phyloP scores from a whole-genome alignment of 1,284 basidiomycete genomes.

The Cutaneotrichosporon sp. region DNA sequence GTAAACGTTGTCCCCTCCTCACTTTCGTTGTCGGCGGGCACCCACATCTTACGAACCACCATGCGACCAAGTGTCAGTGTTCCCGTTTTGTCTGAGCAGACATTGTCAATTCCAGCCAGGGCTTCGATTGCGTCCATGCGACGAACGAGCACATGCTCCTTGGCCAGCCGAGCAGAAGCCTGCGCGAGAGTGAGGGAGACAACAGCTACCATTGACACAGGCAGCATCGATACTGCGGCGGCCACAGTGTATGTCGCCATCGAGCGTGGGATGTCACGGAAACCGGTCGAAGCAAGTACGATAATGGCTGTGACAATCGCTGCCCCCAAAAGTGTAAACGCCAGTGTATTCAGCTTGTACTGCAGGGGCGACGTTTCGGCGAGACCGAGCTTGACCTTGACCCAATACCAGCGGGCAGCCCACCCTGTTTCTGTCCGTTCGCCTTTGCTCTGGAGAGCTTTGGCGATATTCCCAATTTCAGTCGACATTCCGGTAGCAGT shows the following conservation, averaged over 20 bases:
- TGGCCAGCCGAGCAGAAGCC: slow-evolving; percentile 48
- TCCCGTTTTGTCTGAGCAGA: slow-evolving; percentile 63
- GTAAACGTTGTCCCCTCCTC: slow-evolving; percentile 44
- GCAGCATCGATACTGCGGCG: slow-evolving; percentile 55
- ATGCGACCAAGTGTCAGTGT: slow-evolving; percentile 58
- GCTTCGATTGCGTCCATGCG: slow-evolving; percentile 55
- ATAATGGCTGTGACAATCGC: slow-evolving; percentile 58
- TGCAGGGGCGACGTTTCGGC: slow-evolving; percentile 58
- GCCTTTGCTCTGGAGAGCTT: slow-evolving; percentile 50
- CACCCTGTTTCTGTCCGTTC: slow-evolving; percentile 44
- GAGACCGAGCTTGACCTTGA: slow-evolving; percentile 50
- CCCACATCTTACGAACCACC: slow-evolving; percentile 59
- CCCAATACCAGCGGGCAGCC: slow-evolving; percentile 41
- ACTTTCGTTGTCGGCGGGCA: slow-evolving; percentile 47
- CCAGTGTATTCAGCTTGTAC: slow-evolving; percentile 59
- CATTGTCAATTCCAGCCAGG: slow-evolving; percentile 59
- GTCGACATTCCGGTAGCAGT: slow-evolving; percentile 63
- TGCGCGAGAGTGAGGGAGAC: slow-evolving; percentile 49
- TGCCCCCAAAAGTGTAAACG: slow-evolving; percentile 57
- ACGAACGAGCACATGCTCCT: slow-evolving; percentile 53
- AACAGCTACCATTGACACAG: slow-evolving; percentile 52
- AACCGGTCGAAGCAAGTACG: slow-evolving; percentile 57
- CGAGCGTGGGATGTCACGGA: slow-evolving; percentile 49
- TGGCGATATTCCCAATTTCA: slow-evolving; percentile 60
- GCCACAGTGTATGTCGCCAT: slow-evolving; percentile 52